These are phyloP conservation scores for Cutaneotrichosporon mucoides DNA, from an alignment of 1,284 basidiomycete species.

Conservation along the genomic window DNA sequence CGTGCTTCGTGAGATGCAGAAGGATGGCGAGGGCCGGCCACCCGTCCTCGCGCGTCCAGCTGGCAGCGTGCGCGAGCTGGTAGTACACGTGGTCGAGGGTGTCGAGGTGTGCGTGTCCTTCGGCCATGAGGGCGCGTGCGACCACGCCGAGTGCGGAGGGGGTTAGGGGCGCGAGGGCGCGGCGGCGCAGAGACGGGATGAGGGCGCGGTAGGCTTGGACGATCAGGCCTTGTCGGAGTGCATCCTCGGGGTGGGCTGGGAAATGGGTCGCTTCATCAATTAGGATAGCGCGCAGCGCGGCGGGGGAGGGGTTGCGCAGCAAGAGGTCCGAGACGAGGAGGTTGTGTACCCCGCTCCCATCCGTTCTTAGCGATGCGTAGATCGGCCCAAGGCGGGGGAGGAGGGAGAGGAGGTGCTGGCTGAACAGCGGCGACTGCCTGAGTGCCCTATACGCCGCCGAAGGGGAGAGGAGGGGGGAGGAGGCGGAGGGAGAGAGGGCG, in stretches of 20 bases:
- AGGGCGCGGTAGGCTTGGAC: slow-evolving; percentile 14
- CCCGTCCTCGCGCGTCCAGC: slow-evolving; percentile 12
- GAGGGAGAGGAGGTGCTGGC: slow-evolving; percentile 25
- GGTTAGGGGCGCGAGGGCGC: slow-evolving; percentile 4
- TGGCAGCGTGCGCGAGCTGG: slow-evolving; percentile 13
- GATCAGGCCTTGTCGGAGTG: slow-evolving; percentile 10
- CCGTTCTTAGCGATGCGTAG: slow-evolving; percentile 22
- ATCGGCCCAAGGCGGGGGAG: slow-evolving; percentile 18
- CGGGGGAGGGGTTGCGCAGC: slow-evolving; percentile 25
- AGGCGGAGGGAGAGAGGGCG: background rate
- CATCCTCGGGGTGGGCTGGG: background rate
- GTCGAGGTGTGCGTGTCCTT: slow-evolving; percentile 1
- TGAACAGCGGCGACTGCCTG: slow-evolving; percentile 23
- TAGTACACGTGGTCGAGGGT: slow-evolving; percentile 19
- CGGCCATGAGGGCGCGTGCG: slow-evolving; percentile 5
- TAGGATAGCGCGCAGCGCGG: slow-evolving; percentile 23
- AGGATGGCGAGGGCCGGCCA: slow-evolving; percentile 24
- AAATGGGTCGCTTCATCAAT: slow-evolving; percentile 19
- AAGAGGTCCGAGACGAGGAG: slow-evolving; percentile 33
- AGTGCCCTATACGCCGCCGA: slow-evolving; percentile 28
- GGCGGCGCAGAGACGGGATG: slow-evolving; percentile 6
- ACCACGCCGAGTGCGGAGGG: slow-evolving; percentile 6
- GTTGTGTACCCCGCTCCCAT: slow-evolving; percentile 23
- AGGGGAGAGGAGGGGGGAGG: slow-evolving; percentile 22
- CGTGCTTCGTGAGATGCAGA: slow-evolving; percentile 12